phyloP scores from a whole-genome alignment of 73 alveolate species.

The Stentor roeselii region DNA sequence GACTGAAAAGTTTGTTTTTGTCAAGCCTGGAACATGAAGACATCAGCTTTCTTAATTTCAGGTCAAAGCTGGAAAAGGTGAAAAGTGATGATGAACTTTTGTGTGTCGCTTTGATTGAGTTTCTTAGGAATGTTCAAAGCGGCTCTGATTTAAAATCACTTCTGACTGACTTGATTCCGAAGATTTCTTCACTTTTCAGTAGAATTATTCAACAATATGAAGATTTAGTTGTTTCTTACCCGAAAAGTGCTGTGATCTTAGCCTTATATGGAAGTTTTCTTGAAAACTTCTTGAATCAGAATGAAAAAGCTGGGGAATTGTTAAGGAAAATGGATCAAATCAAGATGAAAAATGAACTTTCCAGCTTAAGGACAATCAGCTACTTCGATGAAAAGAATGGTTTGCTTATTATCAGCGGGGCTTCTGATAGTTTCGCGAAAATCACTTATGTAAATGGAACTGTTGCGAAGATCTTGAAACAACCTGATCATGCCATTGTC shows the following conservation, averaged over 20 bases:
- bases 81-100: constrained; percentile 3
- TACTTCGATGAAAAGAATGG: constrained; percentile 16
- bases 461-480: neutral
- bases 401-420: neutral
- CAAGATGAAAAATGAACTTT: neutral
- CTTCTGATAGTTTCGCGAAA: neutral
- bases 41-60: neutral
- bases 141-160: neutral
- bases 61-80: neutral
- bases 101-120: neutral
- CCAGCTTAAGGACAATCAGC: neutral
- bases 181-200: neutral
- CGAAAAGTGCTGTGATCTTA: neutral
- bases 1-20: neutral
- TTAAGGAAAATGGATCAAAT: neutral
- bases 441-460: neutral
- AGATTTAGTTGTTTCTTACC: neutral
- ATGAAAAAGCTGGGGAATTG: neutral
- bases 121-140: neutral
- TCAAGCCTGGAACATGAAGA: neutral
- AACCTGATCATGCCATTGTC: neutral
- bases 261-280: neutral
- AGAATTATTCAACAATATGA: neutral
- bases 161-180: neutral
- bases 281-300: neutral